phyloP scores from a whole-genome alignment of 495 filamentous ascomycete genomes.

The Neurospora sublineolata region DNA sequence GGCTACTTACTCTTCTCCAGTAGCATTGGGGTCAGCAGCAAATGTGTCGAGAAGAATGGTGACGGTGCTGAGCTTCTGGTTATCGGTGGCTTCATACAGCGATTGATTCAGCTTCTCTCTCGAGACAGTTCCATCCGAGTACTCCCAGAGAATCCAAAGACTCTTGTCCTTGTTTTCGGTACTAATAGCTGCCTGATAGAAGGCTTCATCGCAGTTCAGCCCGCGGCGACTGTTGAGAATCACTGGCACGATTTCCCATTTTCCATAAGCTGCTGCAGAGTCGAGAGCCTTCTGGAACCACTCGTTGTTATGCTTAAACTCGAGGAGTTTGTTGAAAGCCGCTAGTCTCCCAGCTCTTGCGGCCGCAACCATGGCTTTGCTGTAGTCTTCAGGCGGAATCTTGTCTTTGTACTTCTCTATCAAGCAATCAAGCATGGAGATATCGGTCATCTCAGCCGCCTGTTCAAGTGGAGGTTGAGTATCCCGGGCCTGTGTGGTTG shows the following conservation, averaged over 20 bases:
- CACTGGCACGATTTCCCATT: not conserved
- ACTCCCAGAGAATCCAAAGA: not conserved
- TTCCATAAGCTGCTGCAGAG: not conserved
- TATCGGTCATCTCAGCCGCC: conserved; percentile 17
- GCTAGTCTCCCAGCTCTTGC: not conserved
- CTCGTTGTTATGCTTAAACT: not conserved
- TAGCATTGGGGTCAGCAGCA: not conserved
- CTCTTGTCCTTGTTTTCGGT: not conserved
- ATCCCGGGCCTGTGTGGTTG: conserved; percentile 16
- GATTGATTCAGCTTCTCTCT: not conserved
- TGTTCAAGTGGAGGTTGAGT: conserved; percentile 17
- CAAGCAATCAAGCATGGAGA: conserved; percentile 24
- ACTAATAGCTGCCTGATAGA: not conserved
- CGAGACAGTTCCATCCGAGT: not conserved
- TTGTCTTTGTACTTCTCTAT: conserved; percentile 16
- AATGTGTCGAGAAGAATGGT: not conserved
- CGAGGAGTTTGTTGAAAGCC: not conserved
- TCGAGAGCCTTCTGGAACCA: not conserved
- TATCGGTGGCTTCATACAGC: not conserved
- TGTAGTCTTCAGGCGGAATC: conserved; percentile 5
- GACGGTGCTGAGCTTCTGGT: not conserved
- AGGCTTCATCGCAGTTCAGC: not conserved
- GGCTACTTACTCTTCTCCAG: not conserved
- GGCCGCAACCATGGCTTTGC: conserved; percentile 11
- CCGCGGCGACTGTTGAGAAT: not conserved